Evolutionary conservation across 2,329 filamentous ascomycete species (phyloP).

Genomic region (Trichophyton rubrum): DNA sequence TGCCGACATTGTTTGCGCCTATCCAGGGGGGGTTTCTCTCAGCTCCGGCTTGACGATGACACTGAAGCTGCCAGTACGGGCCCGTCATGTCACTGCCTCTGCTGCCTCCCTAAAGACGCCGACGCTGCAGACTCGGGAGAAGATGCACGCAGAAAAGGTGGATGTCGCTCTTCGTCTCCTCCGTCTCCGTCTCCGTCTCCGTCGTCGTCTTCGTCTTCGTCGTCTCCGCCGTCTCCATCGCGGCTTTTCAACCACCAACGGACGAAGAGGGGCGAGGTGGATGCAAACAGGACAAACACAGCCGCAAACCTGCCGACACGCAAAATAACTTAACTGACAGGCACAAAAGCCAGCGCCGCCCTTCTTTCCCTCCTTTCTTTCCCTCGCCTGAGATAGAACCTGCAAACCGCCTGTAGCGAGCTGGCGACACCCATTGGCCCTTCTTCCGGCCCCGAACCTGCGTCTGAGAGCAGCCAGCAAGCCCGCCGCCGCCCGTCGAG

Average conservation of each 20-base stretch:
- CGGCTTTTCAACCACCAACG: background rate
- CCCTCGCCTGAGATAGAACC: too few relatives aligned
- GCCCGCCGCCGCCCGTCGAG: background rate
- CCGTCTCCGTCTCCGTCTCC: too few relatives aligned
- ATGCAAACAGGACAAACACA: background rate
- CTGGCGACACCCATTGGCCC: background rate
- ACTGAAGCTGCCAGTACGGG: background rate
- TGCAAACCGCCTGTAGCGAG: background rate
- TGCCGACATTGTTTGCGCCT: slow-evolving; percentile 29
- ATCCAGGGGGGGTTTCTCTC: background rate
- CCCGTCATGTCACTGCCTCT: background rate
- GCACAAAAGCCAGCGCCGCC: too few relatives aligned
- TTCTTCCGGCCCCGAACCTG: background rate
- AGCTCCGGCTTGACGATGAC: background rate
- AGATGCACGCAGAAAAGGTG: background rate
- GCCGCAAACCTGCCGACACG: background rate
- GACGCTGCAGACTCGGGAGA: background rate
- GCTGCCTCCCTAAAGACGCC: background rate
- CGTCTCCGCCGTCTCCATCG: too few relatives aligned
- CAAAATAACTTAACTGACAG: too few relatives aligned
- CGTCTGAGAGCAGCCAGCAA: too few relatives aligned
- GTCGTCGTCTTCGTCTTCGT: too few relatives aligned
- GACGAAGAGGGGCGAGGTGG: background rate
- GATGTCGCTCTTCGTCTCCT: too few relatives aligned
- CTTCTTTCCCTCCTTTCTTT: too few relatives aligned